Evolutionary conservation across 257 asterid genomes (phyloP), one percentile per base, ranked within the genome.

Genomic region (Parsonsia alboflavescens): DNA sequence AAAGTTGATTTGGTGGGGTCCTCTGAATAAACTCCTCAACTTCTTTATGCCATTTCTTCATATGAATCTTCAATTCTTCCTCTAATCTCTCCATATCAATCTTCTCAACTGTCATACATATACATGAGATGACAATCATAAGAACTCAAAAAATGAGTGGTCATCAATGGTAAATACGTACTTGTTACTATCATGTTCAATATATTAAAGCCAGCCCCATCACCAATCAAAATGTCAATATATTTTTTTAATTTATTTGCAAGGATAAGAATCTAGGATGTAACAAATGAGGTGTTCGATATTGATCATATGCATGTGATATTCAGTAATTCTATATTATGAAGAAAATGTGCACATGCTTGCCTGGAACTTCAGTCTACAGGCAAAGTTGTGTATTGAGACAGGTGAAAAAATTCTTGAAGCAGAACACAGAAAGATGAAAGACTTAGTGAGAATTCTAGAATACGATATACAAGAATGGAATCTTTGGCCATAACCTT

Each of bases 1-100:
- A 69, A 33, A 79, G 41, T 79, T 79, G 76, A 74, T 21, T 7
- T 49, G 72, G 79, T 33, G 82, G 79, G 6, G 63, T 70, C 26
- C 46, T 56, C 24, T 41, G 78, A 39, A 79, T 61, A n/a, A 66
- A 28, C 49, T 24, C 72, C 58, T 79, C 72, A 68, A 36, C 68
- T 74, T 69, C 75, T 49, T 19, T 70, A 26, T 24, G 17, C 79
- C 58, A 74, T 9, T 69, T 48, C 44, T 58, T 66, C 46, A 79
- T 7, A 8, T 79, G 62, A 24, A 70, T 44, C 50, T 68, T 73
- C 52, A 79, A 7, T 28, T 49, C 41, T 15, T 33, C 58, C 53
- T 36, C 75, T 19, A 79, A 10, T 11, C 22, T 67, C 36, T 57
- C 82, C 26, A 48, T 41, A 21, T 78, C 71, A 70, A 58, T 68